phyloP scores from a whole-genome alignment of 768 basidiomycete genomes.

The Mycena capillaripes region DNA sequence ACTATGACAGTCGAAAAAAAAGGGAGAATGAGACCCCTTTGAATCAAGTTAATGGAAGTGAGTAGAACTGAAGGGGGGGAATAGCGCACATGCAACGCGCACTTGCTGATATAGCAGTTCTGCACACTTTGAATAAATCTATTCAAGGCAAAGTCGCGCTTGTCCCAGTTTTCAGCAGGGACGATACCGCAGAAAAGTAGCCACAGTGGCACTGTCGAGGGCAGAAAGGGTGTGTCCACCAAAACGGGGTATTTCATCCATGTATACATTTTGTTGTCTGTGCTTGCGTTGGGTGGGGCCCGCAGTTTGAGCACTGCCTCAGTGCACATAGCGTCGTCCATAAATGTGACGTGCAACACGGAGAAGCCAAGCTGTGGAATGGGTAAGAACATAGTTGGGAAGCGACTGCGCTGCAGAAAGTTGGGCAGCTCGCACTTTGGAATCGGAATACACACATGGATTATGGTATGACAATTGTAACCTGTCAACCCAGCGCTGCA shows the following conservation, averaged over 20 bases:
- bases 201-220: neutral
- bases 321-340: neutral
- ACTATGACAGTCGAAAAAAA: no score
- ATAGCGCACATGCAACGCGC: neutral
- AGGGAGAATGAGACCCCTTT: no score
- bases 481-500: neutral
- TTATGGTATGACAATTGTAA: neutral
- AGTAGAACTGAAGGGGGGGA: no score
- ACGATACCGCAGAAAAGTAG: neutral
- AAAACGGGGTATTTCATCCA: neutral
- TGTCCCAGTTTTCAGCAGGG: neutral
- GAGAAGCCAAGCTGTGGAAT: neutral
- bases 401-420: neutral
- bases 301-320: neutral
- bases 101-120: neutral
- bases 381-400: neutral
- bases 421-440: neutral
- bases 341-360: neutral
- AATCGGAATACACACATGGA: neutral
- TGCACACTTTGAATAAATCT: neutral
- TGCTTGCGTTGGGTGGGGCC: no score
- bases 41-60: no score
- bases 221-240: neutral
- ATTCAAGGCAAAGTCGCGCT: neutral
- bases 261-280: neutral